phyloP scores from a whole-genome alignment of 345 rosid genomes.

The Brassica incana region DNA sequence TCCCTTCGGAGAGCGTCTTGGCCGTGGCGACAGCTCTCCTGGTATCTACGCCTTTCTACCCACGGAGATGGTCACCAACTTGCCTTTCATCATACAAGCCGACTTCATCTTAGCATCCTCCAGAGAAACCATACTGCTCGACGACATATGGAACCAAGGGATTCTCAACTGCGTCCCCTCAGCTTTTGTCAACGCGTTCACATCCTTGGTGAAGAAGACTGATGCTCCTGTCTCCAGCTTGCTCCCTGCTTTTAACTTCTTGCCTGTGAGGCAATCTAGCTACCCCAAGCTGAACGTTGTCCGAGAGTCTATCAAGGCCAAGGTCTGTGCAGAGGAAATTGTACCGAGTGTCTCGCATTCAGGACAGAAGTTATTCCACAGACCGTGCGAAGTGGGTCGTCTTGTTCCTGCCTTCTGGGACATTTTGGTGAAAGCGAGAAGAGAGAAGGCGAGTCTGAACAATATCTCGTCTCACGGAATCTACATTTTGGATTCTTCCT shows the following conservation, averaged over 20 bases:
- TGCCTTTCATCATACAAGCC: conserved; percentile 70
- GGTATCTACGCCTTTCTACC: conserved; percentile 83
- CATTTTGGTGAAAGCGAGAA: conserved; percentile 52
- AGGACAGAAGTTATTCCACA: conserved; percentile 63
- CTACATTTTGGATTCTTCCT: conserved; percentile 47
- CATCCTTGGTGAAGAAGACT: conserved; percentile 51
- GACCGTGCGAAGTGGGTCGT: conserved; percentile 59
- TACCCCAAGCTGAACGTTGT: conserved; percentile 45
- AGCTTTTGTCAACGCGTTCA: conserved; percentile 66
- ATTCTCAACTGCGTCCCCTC: conserved; percentile 59
- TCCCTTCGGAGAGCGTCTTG: conserved; percentile 63
- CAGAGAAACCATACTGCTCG: conserved; percentile 61
- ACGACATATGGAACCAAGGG: conserved; percentile 75
- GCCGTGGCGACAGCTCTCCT: conserved; percentile 51
- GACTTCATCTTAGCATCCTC: conserved; percentile 75
- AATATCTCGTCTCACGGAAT: conserved; percentile 66
- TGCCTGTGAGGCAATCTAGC: conserved; percentile 53
- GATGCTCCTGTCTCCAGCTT: conserved; percentile 56
- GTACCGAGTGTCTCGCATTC: conserved; percentile 57
- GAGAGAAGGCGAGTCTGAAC: conserved; percentile 48
- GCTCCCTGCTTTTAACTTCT: conserved; percentile 53
- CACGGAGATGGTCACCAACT: conserved; percentile 70
- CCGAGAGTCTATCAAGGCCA: conserved; percentile 46
- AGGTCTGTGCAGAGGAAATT: conserved; percentile 46
- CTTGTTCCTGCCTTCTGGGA: conserved; percentile 60